phyloP scores from a whole-genome alignment of 768 basidiomycete species.

The Paxillus involutus region DNA sequence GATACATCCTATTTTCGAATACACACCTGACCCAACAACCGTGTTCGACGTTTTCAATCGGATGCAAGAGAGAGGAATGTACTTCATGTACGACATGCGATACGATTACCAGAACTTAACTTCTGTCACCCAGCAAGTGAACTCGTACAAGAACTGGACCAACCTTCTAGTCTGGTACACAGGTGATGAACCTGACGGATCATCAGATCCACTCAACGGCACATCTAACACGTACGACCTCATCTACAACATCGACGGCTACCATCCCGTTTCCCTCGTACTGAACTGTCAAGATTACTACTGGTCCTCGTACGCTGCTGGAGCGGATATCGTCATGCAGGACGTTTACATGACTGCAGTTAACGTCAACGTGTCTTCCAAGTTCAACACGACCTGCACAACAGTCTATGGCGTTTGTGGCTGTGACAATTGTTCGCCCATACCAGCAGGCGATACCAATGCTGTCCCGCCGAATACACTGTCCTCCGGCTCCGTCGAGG shows the following conservation, averaged over 20 bases:
- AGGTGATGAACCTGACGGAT: slow-evolving; percentile 72
- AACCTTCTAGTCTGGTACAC: slow-evolving; percentile 76
- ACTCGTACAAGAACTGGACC: slow-evolving; percentile 59
- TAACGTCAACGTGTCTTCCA: slow-evolving; percentile 61
- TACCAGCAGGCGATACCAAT: slow-evolving; percentile 40
- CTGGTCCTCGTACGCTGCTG: slow-evolving; percentile 56
- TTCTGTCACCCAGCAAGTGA: slow-evolving; percentile 64
- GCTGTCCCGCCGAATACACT: slow-evolving; percentile 24
- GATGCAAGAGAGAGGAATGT: slow-evolving; percentile 63
- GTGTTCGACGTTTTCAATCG: slow-evolving; percentile 51
- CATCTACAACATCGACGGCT: slow-evolving; percentile 62
- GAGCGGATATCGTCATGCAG: slow-evolving; percentile 70
- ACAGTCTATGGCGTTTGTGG: slow-evolving; percentile 71
- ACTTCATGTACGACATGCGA: slow-evolving; percentile 85
- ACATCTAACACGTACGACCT: slow-evolving; percentile 48
- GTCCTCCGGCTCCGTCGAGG: slow-evolving; percentile 14
- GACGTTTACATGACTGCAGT: slow-evolving; percentile 51
- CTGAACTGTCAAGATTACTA: slow-evolving; percentile 67
- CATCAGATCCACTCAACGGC: slow-evolving; percentile 62
- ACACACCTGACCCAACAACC: slow-evolving; percentile 51
- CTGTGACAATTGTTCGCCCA: slow-evolving; percentile 55
- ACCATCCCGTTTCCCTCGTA: slow-evolving; percentile 66
- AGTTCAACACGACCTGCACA: slow-evolving; percentile 64
- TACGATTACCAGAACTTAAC: slow-evolving; percentile 61
- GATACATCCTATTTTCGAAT: slow-evolving; percentile 73